Conservation (phyloP, 176 grass and related monocot species). For the Hordeum marinum region DNA sequence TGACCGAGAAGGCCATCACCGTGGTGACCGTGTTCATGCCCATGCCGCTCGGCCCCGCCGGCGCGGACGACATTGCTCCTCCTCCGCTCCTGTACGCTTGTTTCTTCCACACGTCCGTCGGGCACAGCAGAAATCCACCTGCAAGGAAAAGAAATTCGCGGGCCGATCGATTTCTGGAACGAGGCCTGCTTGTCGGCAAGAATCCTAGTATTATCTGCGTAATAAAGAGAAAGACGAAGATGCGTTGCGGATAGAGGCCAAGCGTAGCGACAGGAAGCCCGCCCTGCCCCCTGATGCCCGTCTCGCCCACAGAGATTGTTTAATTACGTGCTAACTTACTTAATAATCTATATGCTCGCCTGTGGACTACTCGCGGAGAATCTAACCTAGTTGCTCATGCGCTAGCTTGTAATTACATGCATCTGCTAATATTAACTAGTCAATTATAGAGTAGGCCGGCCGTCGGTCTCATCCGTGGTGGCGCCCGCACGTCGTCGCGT, state of each 20-base stretch:
- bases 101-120: neutral
- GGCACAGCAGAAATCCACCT: neutral
- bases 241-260: constrained; percentile 11
- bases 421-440: neutral
- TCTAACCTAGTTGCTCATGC: neutral
- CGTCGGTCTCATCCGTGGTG: neutral
- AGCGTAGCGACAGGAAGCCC: constrained; percentile 22
- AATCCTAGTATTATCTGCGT: neutral
- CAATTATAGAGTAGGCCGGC: neutral
- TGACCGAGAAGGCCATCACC: constrained; percentile 76
- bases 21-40: constrained; percentile 62
- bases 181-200: neutral
- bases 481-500: neutral
- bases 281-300: neutral
- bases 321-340: neutral
- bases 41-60: constrained; percentile 11
- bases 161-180: neutral
- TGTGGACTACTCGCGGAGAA: neutral
- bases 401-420: neutral
- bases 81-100: neutral
- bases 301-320: neutral
- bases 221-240: neutral
- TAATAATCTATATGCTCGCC: neutral
- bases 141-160: neutral
- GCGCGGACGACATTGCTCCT: constrained; percentile 22